Base-by-base conservation (phyloP, 2,329 filamentous ascomycete species). In the Fusarium chaquense region DNA sequence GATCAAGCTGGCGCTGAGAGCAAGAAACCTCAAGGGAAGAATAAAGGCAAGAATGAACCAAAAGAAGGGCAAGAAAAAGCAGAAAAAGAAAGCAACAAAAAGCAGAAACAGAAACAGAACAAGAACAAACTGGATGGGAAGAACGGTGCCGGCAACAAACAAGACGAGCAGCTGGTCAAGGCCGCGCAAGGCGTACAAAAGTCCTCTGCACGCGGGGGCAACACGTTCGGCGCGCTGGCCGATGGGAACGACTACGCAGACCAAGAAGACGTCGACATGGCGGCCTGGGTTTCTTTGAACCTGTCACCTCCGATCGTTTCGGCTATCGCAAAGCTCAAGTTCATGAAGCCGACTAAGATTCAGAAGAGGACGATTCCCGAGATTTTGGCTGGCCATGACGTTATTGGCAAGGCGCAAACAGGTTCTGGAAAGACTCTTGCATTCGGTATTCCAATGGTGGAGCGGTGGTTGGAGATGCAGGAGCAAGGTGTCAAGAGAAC, bases 371-470 rank as follows among this genome's bases (percentile, higher is more conserved):
- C 93, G 1, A 97, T 99, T 72, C 94, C 96, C 0, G 87, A 92
- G 55, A 92, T 98, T 46, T 78, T 95, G 22, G 87, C 89, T 8
- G 95, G 95, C 0, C 92, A 93, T 77, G 95, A 99, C 79, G 91
- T 98, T 18, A 92, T 99, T 69, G 96, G 96, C 43, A 99, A 99
- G 81, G 96, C 96, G 3, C 91, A 95, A 13, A 99, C 96, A 0
- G 96, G 96, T 70, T 98, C 96, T 16, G 96, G 96, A 73, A 99
- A 99, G 81, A 99, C 96, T 0, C 83, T 99, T 45, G 95, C 96
- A 0, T 99, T 97, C 79, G 93, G 91, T 2, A 94, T 99, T 67
- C 96, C 96, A 0, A 96, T 99, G 58, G 84, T 98, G 12, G 94
- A 99, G 79, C 86, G 87, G 58, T 98, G 91, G 84, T 81, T 99